phyloP scores from a whole-genome alignment of 371 early-diverging fungal species.

The Sporodiniella umbellata region DNA sequence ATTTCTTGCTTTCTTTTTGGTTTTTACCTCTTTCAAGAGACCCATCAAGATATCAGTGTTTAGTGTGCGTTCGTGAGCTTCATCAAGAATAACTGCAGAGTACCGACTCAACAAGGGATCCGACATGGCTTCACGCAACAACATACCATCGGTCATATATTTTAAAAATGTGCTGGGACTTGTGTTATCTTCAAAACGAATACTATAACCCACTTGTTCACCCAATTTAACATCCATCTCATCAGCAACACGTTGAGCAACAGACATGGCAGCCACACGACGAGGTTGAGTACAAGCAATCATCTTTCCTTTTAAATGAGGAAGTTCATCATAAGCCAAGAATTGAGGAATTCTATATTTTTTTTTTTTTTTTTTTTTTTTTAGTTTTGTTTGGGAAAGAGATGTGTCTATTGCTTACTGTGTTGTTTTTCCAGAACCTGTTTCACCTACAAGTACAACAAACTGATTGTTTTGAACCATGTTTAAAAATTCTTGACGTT shows the following conservation, averaged over 20 bases:
- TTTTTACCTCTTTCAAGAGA: conserved; percentile 14
- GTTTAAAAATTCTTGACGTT: conserved; percentile 57
- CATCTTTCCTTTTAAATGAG: conserved; percentile 79
- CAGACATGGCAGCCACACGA: conserved; percentile 85
- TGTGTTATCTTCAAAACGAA: conserved; percentile 59
- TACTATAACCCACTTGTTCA: conserved; percentile 69
- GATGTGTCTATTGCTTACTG: conserved; percentile 51
- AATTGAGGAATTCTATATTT: conserved; percentile 88
- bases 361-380: background rate
- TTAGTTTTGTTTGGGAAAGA: background rate
- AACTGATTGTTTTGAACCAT: conserved; percentile 59
- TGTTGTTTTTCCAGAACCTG: conserved; percentile 82
- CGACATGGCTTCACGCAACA: conserved; percentile 65
- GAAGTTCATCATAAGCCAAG: conserved; percentile 86
- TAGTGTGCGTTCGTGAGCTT: conserved; percentile 72
- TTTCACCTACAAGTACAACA: conserved; percentile 71
- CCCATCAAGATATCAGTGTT: conserved; percentile 34
- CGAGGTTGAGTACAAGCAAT: conserved; percentile 95
- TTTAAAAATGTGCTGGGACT: conserved; percentile 14
- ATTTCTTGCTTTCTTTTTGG: too few species aligned
- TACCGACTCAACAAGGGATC: conserved; percentile 57
- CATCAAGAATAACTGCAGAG: conserved; percentile 70
- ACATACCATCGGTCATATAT: conserved; percentile 39
- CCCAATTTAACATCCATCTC: conserved; percentile 48
- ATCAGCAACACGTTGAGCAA: conserved; percentile 77